Evolutionary conservation across 2,329 filamentous ascomycete genomes (phyloP), one percentile per base, ranked within the genome.

Genomic region (Pseudogymnoascus sp.): DNA sequence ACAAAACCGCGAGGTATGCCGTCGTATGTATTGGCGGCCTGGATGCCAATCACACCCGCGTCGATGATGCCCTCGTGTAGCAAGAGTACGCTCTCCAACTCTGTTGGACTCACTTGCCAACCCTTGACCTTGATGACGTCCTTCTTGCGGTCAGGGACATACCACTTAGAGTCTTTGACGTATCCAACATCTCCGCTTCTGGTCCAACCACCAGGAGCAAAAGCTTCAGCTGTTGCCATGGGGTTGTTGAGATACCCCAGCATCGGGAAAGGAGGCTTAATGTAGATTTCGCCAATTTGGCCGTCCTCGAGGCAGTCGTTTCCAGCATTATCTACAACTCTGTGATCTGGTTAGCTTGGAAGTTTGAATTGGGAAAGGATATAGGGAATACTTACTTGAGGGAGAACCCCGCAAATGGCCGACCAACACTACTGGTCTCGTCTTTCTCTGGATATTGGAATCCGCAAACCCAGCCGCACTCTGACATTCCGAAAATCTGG

Each of bases 401-500:
- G 38, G 77, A 70, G 23, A 70, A 69, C 23, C 77, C 78, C 0
- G 78, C 70, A 10, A 81, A 64, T 6, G 76, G 69, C 2, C 75
- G 71, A 4, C 82, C 82, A 6, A 84, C 78, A 44, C 80, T 81
- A 21, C 76, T 79, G 4, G 76, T 75, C 14, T 72, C 68, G 53
- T 80, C 78, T 12, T 72, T 60, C 59, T 60, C 59, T 16, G 59
- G 59, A 61, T 74, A 76, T 16, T 71, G 72, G 62, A 73, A 75
- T 62, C 78, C 76, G 69, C 79, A 77, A 2, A 60, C 59, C 67
- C 75, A 67, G 72, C 82, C 82, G 67, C 71, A 75, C 70, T 84
- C 82, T 0, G 82, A 84, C 78, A 83, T 82, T 1, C 82, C 82
- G 77, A 79, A 84, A 38, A 82, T 75, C 64, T 81, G 79, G 8